These are phyloP conservation scores for Trichoderma cornu-damae DNA, from an alignment of 2,329 filamentous ascomycete species.

Conservation along the genomic window DNA sequence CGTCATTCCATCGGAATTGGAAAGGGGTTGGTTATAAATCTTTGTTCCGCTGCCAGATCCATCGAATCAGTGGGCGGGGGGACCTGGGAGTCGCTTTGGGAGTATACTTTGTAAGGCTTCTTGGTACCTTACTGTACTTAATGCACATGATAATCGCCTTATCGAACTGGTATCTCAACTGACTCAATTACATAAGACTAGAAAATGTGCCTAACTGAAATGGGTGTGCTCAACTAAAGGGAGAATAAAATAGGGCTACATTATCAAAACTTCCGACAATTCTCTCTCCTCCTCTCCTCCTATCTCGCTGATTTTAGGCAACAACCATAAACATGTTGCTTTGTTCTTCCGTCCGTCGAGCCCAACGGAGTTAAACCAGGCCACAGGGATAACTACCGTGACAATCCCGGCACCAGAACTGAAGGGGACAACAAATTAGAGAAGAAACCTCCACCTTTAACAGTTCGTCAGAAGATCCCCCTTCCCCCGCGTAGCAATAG, in stretches of 20 bases:
- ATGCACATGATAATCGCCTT: background rate
- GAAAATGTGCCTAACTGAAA: conserved; percentile 34
- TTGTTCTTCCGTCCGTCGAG: conserved; percentile 25
- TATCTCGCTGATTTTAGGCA: conserved; percentile 20
- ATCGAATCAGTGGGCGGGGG: background rate
- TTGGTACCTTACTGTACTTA: background rate
- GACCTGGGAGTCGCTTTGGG: background rate
- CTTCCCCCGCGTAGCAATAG: conserved; percentile 16
- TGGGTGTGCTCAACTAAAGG: conserved; percentile 31
- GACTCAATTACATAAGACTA: conserved; percentile 47
- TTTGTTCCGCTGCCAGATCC: background rate
- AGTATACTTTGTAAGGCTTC: background rate
- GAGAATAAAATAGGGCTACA: conserved; percentile 33
- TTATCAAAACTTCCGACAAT: conserved; percentile 32
- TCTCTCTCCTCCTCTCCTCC: conserved; percentile 16
- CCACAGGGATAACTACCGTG: conserved; percentile 25
- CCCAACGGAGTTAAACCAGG: conserved; percentile 25
- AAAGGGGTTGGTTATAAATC: background rate
- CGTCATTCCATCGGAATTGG: background rate
- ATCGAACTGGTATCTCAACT: conserved; percentile 40
- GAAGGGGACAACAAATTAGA: conserved; percentile 14
- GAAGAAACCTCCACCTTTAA: background rate
- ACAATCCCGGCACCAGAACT: conserved; percentile 27
- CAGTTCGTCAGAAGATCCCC: conserved; percentile 11
- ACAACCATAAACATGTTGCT: conserved; percentile 19